Percentiles rank a stretch among this genome's conserved stretches.
These are phyloP conservation scores for Penicillium turbatum DNA, from an alignment of 495 filamentous ascomycete genomes.

Conservation along the genomic window DNA sequence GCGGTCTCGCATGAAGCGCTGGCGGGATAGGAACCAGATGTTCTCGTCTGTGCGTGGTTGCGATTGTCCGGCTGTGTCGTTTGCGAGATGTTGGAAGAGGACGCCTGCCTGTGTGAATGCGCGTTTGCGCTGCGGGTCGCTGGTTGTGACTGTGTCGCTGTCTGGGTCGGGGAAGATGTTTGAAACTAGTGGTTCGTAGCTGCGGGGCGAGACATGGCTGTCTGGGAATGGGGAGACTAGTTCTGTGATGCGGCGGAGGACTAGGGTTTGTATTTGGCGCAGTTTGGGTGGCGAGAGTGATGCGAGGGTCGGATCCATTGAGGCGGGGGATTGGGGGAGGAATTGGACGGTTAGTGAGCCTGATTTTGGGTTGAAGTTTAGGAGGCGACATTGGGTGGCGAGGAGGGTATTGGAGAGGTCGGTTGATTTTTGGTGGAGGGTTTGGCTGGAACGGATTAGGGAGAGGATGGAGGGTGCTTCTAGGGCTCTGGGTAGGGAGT, in stretches of 20 bases:
- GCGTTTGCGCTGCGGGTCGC: slow-evolving; percentile 24
- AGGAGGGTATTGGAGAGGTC: slow-evolving; percentile 37
- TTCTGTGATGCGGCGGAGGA: slow-evolving; percentile 43
- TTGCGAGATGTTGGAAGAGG: slow-evolving; percentile 46
- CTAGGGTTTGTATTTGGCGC: slow-evolving; percentile 27
- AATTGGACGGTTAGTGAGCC: slow-evolving; percentile 42
- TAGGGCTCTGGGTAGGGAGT: slow-evolving; percentile 65
- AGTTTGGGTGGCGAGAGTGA: slow-evolving; percentile 7
- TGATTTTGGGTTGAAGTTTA: slow-evolving; percentile 33
- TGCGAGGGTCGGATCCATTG: slow-evolving; percentile 7
- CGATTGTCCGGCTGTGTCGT: slow-evolving; percentile 18
- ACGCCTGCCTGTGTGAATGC: slow-evolving; percentile 53
- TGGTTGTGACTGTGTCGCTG: not conserved
- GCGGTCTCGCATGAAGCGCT: slow-evolving; percentile 41
- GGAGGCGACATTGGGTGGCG: slow-evolving; percentile 29
- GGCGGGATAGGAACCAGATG: slow-evolving; percentile 49
- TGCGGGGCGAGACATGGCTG: slow-evolving; percentile 35
- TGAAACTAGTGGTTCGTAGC: slow-evolving; percentile 27
- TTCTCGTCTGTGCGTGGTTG: slow-evolving; percentile 18
- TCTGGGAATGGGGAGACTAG: slow-evolving; percentile 39
- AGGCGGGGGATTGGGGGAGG: slow-evolving; percentile 9
- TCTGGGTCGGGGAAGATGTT: slow-evolving; percentile 21
- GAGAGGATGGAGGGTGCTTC: slow-evolving; percentile 58
- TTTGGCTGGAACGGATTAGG: slow-evolving; percentile 40
- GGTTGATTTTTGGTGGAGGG: slow-evolving; percentile 24